Evolutionary conservation across 495 filamentous ascomycete genomes (phyloP), one percentile per base, ranked within the genome.

Genomic region (Achaetomiella virescens): DNA sequence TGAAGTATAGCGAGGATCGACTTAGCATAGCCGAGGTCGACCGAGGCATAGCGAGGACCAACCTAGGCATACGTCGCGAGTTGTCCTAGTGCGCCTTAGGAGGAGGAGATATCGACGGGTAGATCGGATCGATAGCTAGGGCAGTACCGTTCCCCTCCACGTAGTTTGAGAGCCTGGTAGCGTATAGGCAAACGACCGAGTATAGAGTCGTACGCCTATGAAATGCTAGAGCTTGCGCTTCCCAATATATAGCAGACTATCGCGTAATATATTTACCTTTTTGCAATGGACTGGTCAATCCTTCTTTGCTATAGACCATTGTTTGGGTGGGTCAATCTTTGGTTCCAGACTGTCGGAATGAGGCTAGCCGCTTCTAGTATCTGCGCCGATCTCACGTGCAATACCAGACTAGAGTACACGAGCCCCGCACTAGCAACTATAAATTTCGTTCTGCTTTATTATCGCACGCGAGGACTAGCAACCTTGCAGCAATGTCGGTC

Each of bases 131-230:
- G 4, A 50, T 12, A 50, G 48, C 48, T 40, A 33, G 48, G 17
- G 48, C 48, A 50, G 48, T 33, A 40, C 38, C 35, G 35, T 17
- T 50, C 48, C 48, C 36, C 18, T 48, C 31, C 48, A 24, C 35
- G 40, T 50, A 33, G 48, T 50, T 40, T 50, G 48, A 50, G 48
- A 50, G 48, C 48, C 48, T 49, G 35, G 48, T 50, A 33, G 33
- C 48, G 20, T 50, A 38, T 9, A 22, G 29, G 31, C 15, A n/a
- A 46, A 22, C 17, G 25, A 46, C 22, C 1, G 29, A 46, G 20
- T 44, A 20, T 44, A 20, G 20, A 44, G 21, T 25, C 24, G 9
- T 18, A 44, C 21, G 42, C 42, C 36, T 25, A 25, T 44, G n/a
- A 44, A 24, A 44, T 44, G 42, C 42, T 10, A 15, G 21, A 18